A percentile compares a stretch with the other conserved stretches of the same genome.
These are phyloP conservation scores for Apium graveolens DNA, from an alignment of 129 eudicot genomes.

Conservation along the genomic window DNA sequence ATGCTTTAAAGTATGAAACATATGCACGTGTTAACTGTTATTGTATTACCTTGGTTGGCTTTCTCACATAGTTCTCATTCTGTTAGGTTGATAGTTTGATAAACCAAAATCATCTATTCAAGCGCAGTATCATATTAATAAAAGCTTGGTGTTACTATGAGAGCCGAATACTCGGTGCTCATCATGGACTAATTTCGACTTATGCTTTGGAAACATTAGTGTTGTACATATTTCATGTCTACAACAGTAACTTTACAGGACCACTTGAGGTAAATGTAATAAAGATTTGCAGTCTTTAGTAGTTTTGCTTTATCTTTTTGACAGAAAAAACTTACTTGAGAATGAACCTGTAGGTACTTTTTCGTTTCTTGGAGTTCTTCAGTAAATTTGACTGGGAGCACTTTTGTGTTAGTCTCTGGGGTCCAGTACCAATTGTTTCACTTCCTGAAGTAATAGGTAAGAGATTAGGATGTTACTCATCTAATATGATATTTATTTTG, in stretches of 20 bases:
- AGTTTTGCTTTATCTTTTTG: background rate
- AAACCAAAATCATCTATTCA: slow-evolving; percentile 30
- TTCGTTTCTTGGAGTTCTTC: slow-evolving; percentile 27
- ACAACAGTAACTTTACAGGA: slow-evolving; percentile 27
- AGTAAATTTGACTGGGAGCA: slow-evolving; percentile 35
- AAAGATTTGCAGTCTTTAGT: background rate
- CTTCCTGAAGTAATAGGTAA: slow-evolving; percentile 28
- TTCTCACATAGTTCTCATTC: slow-evolving; percentile 12
- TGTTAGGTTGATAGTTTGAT: slow-evolving; percentile 27
- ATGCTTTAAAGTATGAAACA: background rate
- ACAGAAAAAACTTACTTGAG: background rate
- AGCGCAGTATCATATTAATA: slow-evolving; percentile 31
- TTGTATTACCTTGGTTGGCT: background rate
- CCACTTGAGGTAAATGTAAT: slow-evolving; percentile 28
- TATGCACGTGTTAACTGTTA: background rate
- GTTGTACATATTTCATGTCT: slow-evolving; percentile 31
- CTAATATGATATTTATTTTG: background rate
- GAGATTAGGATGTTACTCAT: too few relatives aligned
- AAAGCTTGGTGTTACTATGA: slow-evolving; percentile 41
- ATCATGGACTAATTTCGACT: slow-evolving; percentile 35
- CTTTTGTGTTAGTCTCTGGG: slow-evolving; percentile 31
- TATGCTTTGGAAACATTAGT: slow-evolving; percentile 34
- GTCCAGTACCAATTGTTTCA: slow-evolving; percentile 27
- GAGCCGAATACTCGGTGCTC: slow-evolving; percentile 35
- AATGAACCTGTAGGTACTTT: slow-evolving; percentile 19